Base-by-base conservation (phyloP, 108 stramenopile species). In the Skeletonema menzelii region DNA sequence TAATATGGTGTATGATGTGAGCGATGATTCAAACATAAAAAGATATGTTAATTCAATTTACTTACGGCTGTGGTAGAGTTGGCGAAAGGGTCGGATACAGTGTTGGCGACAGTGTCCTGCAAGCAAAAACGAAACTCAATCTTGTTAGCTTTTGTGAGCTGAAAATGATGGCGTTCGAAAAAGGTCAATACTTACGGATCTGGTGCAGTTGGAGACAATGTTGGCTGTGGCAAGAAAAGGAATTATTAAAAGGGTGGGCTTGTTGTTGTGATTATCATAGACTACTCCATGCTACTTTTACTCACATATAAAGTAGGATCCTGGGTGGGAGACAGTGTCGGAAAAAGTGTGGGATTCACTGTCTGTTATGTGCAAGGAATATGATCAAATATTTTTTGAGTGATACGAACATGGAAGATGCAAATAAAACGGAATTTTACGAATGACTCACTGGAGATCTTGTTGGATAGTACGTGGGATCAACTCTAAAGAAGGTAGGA, bases 101-200 rank as follows among this genome's bases (percentile, higher is more conserved):
- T 17, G 65, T 66, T 27, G 65, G 65, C 28, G 53, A 19, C 10
- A 20, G 6, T 5, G 46, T 66, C 40, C 40, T 42, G 40, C 40
- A 42, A n/a, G 40, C 40, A 15, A 42, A 42, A 15, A 42, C 40
- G n/a, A 42, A 15, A n/a, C n/a, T 42, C 15, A 42, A 42, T 3
- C 3, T 42, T 42, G 40, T 42, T n/a, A 42, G 15, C 3, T 42
- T 42, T 42, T 11, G n/a, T n/a, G n/a, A 5, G 14, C 40, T 3
- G 40, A n/a, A 42, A 3, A 42, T 40, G 40, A 42, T n/a, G 15
- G 3, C 40, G 40, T 42, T 42, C 40, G 15, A 42, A 42, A 3
- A 42, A 4, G 14, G 15, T 4, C 14, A 42, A n/a, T n/a, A 42
- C 40, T 42, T 42, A 42, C 40, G 40, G 40, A n/a, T 42, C 40